phyloP scores from a whole-genome alignment of 169 alveolate genomes.

The Cryptosporidium ubiquitum region DNA sequence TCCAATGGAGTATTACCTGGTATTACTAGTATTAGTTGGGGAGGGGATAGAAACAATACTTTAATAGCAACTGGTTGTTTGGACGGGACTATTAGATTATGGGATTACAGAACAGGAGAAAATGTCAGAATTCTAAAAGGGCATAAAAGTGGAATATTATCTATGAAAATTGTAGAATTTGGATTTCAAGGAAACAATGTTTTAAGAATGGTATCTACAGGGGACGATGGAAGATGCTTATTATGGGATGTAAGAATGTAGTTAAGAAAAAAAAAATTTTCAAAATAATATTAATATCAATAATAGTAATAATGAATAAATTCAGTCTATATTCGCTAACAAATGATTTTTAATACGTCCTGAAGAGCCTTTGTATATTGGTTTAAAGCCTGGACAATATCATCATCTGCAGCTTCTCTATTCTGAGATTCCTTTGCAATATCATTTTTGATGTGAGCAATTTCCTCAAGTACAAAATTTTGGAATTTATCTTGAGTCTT shows the following conservation, averaged over 20 bases:
- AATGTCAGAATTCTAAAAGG: slow-evolving; percentile 44
- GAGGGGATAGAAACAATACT: slow-evolving; percentile 3
- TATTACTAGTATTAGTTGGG: slow-evolving; percentile 54
- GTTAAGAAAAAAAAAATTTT: background rate
- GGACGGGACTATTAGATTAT: slow-evolving; percentile 67
- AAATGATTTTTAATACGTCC: slow-evolving; percentile 81
- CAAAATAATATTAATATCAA: background rate
- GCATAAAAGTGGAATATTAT: slow-evolving; percentile 62
- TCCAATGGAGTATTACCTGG: slow-evolving; percentile 61
- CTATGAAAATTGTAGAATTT: slow-evolving; percentile 26
- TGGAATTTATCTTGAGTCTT: slow-evolving; percentile 78
- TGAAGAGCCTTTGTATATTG: slow-evolving; percentile 88
- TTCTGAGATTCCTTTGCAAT: slow-evolving; percentile 86
- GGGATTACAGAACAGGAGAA: slow-evolving; percentile 63
- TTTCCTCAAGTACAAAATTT: slow-evolving; percentile 82
- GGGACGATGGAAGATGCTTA: slow-evolving; percentile 69
- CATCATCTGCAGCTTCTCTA: slow-evolving; percentile 91
- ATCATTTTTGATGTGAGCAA: slow-evolving; percentile 84
- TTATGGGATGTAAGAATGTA: slow-evolving; percentile 54
- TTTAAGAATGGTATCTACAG: slow-evolving; percentile 59
- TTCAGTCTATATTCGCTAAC: background rate
- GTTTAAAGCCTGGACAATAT: slow-evolving; percentile 90
- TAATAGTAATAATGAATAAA: background rate
- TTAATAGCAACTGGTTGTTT: slow-evolving; percentile 58
- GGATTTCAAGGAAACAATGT: background rate